A percentile compares a stretch with the other conserved stretches of the same genome.
These are phyloP conservation scores for Blastobotrys serpentis DNA, from an alignment of 1,139 yeast species.

Conservation along the genomic window DNA sequence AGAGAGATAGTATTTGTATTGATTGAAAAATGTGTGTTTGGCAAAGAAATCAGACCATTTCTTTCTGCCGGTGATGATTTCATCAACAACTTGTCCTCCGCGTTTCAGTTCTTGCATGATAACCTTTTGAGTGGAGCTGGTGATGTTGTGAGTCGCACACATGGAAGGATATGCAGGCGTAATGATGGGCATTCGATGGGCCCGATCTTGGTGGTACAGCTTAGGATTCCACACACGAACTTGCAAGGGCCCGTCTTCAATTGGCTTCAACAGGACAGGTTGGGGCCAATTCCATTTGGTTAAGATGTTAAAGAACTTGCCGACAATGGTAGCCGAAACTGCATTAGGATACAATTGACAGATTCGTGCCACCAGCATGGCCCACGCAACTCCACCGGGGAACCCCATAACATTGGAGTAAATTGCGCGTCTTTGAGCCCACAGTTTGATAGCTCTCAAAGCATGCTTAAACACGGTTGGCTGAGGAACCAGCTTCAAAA, in stretches of 20 bases:
- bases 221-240: constrained; percentile 97
- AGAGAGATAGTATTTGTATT: constrained; percentile 82
- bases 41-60: constrained; percentile 73
- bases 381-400: constrained; percentile 99
- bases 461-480: constrained; percentile 93
- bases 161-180: constrained; percentile 99
- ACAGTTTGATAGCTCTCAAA: constrained; percentile 82
- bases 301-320: constrained; percentile 82
- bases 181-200: constrained; percentile 96
- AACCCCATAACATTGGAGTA: constrained; percentile 95
- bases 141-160: constrained; percentile 98
- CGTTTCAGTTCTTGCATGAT: constrained; percentile 73
- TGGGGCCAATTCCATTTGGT: constrained; percentile 98
- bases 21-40: constrained; percentile 77
- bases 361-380: constrained; percentile 94
- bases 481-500: constrained; percentile 82
- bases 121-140: constrained; percentile 79
- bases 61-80: constrained; percentile 62
- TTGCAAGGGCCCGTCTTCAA: constrained; percentile 96
- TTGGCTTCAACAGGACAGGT: constrained; percentile 86
- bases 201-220: constrained; percentile 80
- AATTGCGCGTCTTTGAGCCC: constrained; percentile 95
- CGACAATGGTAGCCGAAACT: constrained; percentile 84
- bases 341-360: constrained; percentile 97
- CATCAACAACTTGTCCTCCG: constrained; percentile 68